Evolutionary conservation across 83 land plant species (phyloP).

Genomic region (Isoetes engelmannii): DNA sequence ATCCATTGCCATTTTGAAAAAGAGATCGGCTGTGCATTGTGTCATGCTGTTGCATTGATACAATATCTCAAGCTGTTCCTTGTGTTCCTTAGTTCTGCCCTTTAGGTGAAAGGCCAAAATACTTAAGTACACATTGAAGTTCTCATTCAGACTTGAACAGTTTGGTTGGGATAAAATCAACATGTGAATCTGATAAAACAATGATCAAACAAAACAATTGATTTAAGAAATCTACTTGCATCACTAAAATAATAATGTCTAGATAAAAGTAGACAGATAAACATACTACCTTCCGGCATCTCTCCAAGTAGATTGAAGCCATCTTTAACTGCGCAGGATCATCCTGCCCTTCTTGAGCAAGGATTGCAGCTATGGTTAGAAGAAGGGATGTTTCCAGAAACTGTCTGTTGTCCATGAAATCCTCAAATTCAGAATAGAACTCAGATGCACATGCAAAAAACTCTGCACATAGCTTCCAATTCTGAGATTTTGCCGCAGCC

Average conservation of each 20-base stretch:
- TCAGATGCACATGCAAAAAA: constrained; percentile 58
- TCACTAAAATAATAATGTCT: too few relatives aligned
- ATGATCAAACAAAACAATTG: too few relatives aligned
- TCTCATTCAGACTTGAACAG: too few relatives aligned
- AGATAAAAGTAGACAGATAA: too few relatives aligned
- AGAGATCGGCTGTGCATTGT: constrained; percentile 44
- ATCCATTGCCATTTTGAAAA: constrained; percentile 59
- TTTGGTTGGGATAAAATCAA: too few relatives aligned
- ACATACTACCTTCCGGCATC: constrained; percentile 61
- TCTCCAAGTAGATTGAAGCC: constrained; percentile 51
- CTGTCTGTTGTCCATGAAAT: constrained; percentile 30
- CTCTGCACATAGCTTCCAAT: constrained; percentile 51
- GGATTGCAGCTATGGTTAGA: constrained; percentile 47
- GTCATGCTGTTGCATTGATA: constrained; percentile 47
- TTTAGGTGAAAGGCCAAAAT: constrained; percentile 57
- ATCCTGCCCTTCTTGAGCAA: constrained; percentile 37
- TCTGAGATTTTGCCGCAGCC: constrained; percentile 39
- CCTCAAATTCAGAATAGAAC: constrained; percentile 37
- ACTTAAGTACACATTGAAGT: constrained; percentile 24
- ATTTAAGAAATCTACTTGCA: too few relatives aligned
- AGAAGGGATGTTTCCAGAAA: constrained; percentile 53
- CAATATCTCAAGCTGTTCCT: constrained; percentile 48
- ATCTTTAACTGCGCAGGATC: constrained; percentile 27
- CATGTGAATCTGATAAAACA: not conserved
- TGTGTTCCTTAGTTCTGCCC: constrained; percentile 38